Evolutionary conservation across 139 green algal genomes (phyloP), one percentile per base, ranked within the genome.

Genomic region (Volvox reticuliferus): DNA sequence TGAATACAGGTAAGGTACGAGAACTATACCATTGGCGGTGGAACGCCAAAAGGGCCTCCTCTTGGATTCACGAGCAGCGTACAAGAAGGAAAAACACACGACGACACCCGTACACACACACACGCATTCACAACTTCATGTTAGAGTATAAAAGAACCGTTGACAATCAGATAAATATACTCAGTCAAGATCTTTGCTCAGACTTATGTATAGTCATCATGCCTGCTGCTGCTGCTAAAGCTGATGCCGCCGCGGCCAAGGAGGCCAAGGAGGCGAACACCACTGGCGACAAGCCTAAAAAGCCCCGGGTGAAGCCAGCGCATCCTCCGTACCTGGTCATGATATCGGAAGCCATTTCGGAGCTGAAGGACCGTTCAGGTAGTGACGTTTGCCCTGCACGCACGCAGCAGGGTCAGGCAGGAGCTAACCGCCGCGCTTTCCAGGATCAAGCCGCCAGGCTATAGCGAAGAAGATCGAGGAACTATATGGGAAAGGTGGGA

Each of bases 321-420:
- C 93, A 95, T 76, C 93, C 91, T 16, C 69, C 77, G 5, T 95
- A 93, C 86, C 36, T 79, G 20, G 35, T n/a, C n/a, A 93, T 97
- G 86, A 93, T 93, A 20, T 32, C 32, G 26, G 83, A 95, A 82
- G 97, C 97, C 63, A 96, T 98, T 78, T 55, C 92, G 19, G 63
- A 79, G 22, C 93, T 98, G 71, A 98, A 99, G 91, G 97, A 98
- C 86, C 92, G 95, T 22, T 94, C 80, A 24, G 97, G 97, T 61
- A 97, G 93, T 33, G n/a, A 96, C 94, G 78, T 93, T 96, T 93
- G 9, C 65, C 65, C 9, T 73, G 65, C 24, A 28, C 65, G 65
- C 65, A 28, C 65, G 24, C 65, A 73, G 79, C 93, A 93, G 62
- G 65, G 26, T 17, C 17, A 36, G 21, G 79, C 28, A 65, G n/a